Evolutionary conservation across 2,329 filamentous ascomycete genomes (phyloP), one percentile per base, ranked within the genome.

Genomic region (Monosporascus cannonballus): DNA sequence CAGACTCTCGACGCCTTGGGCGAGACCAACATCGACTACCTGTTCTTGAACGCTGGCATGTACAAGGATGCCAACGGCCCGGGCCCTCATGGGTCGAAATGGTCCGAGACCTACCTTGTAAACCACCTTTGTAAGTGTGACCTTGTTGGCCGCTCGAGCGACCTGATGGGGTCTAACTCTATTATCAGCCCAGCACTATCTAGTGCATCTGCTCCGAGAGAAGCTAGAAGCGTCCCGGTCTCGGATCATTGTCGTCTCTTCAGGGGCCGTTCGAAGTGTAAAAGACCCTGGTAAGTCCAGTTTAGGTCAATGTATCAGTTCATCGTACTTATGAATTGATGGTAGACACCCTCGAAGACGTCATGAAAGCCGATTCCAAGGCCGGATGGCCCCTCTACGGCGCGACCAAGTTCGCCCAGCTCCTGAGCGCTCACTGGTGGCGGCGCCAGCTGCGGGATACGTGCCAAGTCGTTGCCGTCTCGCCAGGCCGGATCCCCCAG

Each of bases 371-470:
- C 1, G 67, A 64, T 1, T 72, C 76, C 0, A 73, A 70, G 3
- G 62, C 63, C 0, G 58, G 63, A 0, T 42, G 47, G 2, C 54
- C 48, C 0, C 64, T 73, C 8, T 81, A 81, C 55, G 22, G 57
- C 8, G 66, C 70, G 41, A 73, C 72, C 54, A 81, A 81, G 57
- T 80, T 81, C 52, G 67, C 72, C 1, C 76, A 77, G 55, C 69
- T 81, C 0, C 71, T 81, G 1, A 69, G 70, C 6, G 76, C 78
- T 1, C 77, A 81, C 47, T 81, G 77, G 77, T 81, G 78, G 79
- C 76, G 76, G 2, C 76, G 78, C 3, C 68, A 79, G 56, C 71
- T 81, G n/a, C 51, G 58, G 0, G 73, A 66, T 24, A 64, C 68
- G 25, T 76, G 72, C 59, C 59, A 65, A 5, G 73, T 81, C 20